Conservation (phyloP, 202 grass and related monocot species). For the Brachypodium distachyon region DNA sequence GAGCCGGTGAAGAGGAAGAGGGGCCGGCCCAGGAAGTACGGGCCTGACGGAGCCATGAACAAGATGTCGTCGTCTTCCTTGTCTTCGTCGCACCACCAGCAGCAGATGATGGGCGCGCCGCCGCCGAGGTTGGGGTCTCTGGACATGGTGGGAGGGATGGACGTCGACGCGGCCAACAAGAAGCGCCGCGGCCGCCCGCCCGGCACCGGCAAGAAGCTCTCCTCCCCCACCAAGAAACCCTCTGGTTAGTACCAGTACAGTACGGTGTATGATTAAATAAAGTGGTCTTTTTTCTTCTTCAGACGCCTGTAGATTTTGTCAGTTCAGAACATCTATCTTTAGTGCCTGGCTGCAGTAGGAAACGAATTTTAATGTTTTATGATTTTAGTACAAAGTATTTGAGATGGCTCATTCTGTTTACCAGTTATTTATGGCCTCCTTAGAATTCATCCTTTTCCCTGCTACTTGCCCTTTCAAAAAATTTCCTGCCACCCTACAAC, state of each 20-base stretch:
- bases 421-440: not conserved
- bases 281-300: not conserved
- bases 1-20: constrained; percentile 53
- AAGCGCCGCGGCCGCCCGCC: constrained; percentile 63
- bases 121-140: constrained; percentile 17
- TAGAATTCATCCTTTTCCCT: not conserved
- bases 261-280: too few relatives aligned
- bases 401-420: not conserved
- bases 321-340: not conserved
- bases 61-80: not conserved
- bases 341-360: not conserved
- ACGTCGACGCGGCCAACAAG: constrained; percentile 46
- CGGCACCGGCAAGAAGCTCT: constrained; percentile 61
- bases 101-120: constrained; percentile 12
- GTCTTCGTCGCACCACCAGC: not conserved
- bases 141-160: constrained; percentile 8
- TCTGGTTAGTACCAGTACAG: not conserved
- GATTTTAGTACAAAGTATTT: not conserved
- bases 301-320: not conserved
- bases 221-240: constrained; percentile 39
- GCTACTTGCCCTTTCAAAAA: not conserved
- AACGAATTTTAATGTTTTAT: not conserved
- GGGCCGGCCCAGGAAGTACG: constrained; percentile 72
- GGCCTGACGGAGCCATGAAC: constrained; percentile 60
- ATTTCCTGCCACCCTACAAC: not conserved